Percentiles rank a stretch among this genome's conserved stretches.
Evolutionary conservation across 495 filamentous ascomycete species (phyloP).

Genomic region (Hypoxylon intermedium): DNA sequence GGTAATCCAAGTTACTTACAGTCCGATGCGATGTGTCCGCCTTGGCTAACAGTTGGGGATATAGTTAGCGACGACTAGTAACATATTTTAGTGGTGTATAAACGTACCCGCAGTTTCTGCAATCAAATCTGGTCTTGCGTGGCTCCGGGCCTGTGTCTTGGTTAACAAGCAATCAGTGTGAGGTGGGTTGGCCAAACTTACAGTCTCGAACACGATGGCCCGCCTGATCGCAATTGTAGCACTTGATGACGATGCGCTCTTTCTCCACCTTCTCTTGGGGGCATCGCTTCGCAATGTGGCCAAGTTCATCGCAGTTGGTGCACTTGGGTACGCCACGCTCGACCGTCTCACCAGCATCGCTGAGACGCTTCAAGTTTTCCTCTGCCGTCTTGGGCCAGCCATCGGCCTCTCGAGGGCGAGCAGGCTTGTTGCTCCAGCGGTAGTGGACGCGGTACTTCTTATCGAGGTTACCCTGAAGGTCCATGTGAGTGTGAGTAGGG

Average conservation of each 20-base stretch:
- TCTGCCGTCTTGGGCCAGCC: constrained; percentile 69
- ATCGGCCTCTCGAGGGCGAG: constrained; percentile 64
- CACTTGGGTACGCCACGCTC: constrained; percentile 73
- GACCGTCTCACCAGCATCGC: constrained; percentile 72
- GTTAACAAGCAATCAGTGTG: constrained; percentile 39
- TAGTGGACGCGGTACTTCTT: constrained; percentile 78
- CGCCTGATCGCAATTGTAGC: constrained; percentile 73
- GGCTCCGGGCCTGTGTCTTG: constrained; percentile 51
- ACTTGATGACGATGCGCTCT: constrained; percentile 64
- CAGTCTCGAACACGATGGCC: constrained; percentile 79
- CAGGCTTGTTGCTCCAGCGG: constrained; percentile 67
- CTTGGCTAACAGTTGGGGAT: constrained; percentile 37
- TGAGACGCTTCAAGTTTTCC: constrained; percentile 77
- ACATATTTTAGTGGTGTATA: background rate
- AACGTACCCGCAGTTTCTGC: constrained; percentile 82
- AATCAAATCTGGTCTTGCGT: constrained; percentile 67
- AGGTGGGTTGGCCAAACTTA: constrained; percentile 42
- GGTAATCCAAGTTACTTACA: constrained; percentile 43
- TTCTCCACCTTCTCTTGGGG: constrained; percentile 63
- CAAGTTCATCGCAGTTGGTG: constrained; percentile 73
- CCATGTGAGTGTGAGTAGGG: constrained; percentile 74
- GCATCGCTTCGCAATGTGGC: constrained; percentile 74
- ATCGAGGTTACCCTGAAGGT: constrained; percentile 80
- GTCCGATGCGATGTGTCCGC: constrained; percentile 51
- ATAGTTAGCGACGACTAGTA: background rate